Percentiles rank a stretch among this genome's conserved stretches.
phyloP scores from a whole-genome alignment of 1,284 basidiomycete genomes.

The Meira nashicola region DNA sequence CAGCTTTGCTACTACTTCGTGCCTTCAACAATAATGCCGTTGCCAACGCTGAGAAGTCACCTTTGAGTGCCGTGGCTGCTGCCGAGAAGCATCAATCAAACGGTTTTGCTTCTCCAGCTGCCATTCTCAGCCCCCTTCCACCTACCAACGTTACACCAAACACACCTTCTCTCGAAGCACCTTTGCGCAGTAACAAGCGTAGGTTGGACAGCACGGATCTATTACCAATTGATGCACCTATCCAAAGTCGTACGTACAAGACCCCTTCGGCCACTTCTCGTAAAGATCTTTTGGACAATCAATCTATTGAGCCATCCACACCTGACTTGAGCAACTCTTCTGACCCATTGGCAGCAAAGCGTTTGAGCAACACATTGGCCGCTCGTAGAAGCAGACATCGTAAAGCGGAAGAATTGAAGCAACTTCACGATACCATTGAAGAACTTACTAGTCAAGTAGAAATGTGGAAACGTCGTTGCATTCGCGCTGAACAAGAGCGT shows the following conservation, averaged over 20 bases:
- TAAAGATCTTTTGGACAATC: slow-evolving; percentile 15
- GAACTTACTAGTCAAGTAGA: slow-evolving; percentile 34
- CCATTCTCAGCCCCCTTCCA: background rate
- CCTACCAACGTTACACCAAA: background rate
- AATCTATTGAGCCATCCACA: slow-evolving; percentile 29
- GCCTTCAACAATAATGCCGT: slow-evolving; percentile 9
- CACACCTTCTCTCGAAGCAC: background rate
- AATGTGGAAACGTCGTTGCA: slow-evolving; percentile 46
- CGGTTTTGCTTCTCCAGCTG: slow-evolving; percentile 21
- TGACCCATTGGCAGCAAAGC: slow-evolving; percentile 46
- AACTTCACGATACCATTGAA: slow-evolving; percentile 44
- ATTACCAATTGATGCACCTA: slow-evolving; percentile 49
- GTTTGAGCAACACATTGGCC: slow-evolving; percentile 50
- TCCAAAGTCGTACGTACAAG: slow-evolving; percentile 47
- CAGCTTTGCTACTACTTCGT: slow-evolving; percentile 30
- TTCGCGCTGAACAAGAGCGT: slow-evolving; percentile 42
- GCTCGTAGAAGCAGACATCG: slow-evolving; percentile 48
- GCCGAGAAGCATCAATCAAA: slow-evolving; percentile 12
- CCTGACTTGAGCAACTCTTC: slow-evolving; percentile 23
- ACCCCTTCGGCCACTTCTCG: slow-evolving; percentile 48
- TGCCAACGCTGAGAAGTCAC: slow-evolving; percentile 12
- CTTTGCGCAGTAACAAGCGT: slow-evolving; percentile 35
- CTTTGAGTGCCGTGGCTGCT: background rate
- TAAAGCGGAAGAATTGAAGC: slow-evolving; percentile 47
- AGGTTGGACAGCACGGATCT: slow-evolving; percentile 41